Evolutionary conservation across 805 yeast species (phyloP).

Genomic region (Kodamaea fukazawae): DNA sequence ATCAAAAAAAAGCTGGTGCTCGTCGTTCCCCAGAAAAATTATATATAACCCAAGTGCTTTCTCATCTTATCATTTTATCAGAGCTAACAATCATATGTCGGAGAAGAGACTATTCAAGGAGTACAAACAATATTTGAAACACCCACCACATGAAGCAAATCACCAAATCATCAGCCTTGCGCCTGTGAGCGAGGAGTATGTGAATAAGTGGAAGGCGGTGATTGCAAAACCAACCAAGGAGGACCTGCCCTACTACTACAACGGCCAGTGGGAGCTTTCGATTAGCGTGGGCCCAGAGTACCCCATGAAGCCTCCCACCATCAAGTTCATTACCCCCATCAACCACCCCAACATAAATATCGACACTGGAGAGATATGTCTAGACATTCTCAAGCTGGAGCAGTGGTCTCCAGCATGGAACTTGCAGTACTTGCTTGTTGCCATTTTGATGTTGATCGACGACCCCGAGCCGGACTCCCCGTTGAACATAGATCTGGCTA

Average conservation of each 20-base stretch:
- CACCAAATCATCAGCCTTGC: conserved; percentile 40
- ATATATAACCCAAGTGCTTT: too few species aligned
- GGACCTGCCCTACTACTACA: conserved; percentile 49
- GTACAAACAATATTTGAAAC: conserved; percentile 29
- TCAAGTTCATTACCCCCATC: conserved; percentile 46
- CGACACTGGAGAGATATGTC: conserved; percentile 64
- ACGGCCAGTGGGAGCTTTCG: conserved; percentile 50
- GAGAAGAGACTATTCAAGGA: conserved; percentile 42
- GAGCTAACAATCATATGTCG: conserved; percentile 25
- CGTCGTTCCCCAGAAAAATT: too few species aligned
- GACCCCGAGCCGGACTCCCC: conserved; percentile 75
- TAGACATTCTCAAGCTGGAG: conserved; percentile 55
- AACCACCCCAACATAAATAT: conserved; percentile 41
- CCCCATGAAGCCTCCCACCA: conserved; percentile 59
- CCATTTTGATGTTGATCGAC: conserved; percentile 54
- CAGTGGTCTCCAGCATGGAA: conserved; percentile 80
- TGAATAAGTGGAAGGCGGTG: conserved; percentile 51
- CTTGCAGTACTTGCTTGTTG: conserved; percentile 51
- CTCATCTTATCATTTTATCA: too few species aligned
- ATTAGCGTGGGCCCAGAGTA: conserved; percentile 48
- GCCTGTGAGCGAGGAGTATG: conserved; percentile 35
- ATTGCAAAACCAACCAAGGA: conserved; percentile 46
- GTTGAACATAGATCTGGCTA: conserved; percentile 66
- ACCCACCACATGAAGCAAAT: conserved; percentile 26
- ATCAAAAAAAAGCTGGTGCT: too few species aligned